A percentile compares a stretch with the other conserved stretches of the same genome.
phyloP scores from a whole-genome alignment of 1,139 yeast genomes.

The Yamadazyma epiphylla region DNA sequence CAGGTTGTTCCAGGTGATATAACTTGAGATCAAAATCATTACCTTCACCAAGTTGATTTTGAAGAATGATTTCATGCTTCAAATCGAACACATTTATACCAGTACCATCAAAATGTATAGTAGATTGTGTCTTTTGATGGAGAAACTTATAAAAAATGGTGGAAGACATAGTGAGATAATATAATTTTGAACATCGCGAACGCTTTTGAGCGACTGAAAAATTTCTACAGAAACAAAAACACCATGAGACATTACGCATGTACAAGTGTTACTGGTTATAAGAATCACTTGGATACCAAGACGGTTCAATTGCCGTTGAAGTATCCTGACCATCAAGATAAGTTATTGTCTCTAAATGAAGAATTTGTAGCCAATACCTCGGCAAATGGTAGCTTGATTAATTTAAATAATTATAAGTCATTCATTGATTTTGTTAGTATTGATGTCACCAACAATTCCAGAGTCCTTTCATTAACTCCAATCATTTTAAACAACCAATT shows the following conservation, averaged over 20 bases:
- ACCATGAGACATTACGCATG: slow-evolving; percentile 13
- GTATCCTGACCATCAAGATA: slow-evolving; percentile 14
- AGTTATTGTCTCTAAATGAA: slow-evolving; percentile 20
- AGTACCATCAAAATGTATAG: slow-evolving; percentile 91
- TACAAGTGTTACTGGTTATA: slow-evolving; percentile 23
- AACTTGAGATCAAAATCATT: slow-evolving; percentile 76
- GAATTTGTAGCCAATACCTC: slow-evolving; percentile 20
- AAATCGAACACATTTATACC: slow-evolving; percentile 93
- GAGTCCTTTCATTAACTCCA: slow-evolving; percentile 30
- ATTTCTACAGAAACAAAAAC: not conserved
- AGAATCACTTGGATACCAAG: slow-evolving; percentile 17
- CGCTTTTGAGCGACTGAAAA: not conserved
- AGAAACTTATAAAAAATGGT: slow-evolving; percentile 84
- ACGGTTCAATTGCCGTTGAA: slow-evolving; percentile 30
- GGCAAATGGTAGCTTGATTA: slow-evolving; percentile 21
- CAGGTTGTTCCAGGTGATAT: slow-evolving; percentile 64
- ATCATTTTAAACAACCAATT: slow-evolving; percentile 20
- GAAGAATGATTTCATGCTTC: slow-evolving; percentile 81
- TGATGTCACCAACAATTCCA: slow-evolving; percentile 27
- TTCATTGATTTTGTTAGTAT: slow-evolving; percentile 23
- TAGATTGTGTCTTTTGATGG: slow-evolving; percentile 77
- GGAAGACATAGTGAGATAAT: slow-evolving; percentile 76
- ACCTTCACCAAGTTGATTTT: slow-evolving; percentile 80
- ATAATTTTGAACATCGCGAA: slow-evolving; percentile 1
- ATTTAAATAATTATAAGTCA: slow-evolving; percentile 13